These are phyloP conservation scores for Amauroascus niger DNA, from an alignment of 2,329 filamentous ascomycete genomes.

Conservation along the genomic window DNA sequence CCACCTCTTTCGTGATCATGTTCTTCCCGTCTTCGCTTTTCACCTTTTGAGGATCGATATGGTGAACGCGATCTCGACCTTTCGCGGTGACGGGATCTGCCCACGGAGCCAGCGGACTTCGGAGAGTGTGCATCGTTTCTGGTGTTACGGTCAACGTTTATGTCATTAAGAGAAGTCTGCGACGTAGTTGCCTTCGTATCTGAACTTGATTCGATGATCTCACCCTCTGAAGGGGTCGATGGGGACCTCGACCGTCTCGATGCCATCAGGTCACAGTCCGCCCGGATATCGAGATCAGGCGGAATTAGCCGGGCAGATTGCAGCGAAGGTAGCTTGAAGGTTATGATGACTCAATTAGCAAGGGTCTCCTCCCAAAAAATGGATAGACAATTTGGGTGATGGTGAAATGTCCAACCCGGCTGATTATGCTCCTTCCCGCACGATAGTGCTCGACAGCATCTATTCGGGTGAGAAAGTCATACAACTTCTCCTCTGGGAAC, in stretches of 20 bases:
- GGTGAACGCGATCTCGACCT: constrained; percentile 42
- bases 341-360: constrained; percentile 28
- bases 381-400: constrained; percentile 15
- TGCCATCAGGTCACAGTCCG: constrained; percentile 32
- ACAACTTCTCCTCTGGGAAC: background rate
- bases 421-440: constrained; percentile 16
- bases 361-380: constrained; percentile 15
- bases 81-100: constrained; percentile 52
- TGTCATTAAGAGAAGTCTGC: constrained; percentile 64
- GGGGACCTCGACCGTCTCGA: constrained; percentile 41
- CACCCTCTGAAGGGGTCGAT: constrained; percentile 73
- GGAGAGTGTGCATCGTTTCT: constrained; percentile 54
- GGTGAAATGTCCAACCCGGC: constrained; percentile 21
- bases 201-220: constrained; percentile 67
- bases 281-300: background rate
- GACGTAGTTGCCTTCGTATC: constrained; percentile 76
- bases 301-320: constrained; percentile 6
- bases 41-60: constrained; percentile 30
- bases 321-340: constrained; percentile 14
- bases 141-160: constrained; percentile 83
- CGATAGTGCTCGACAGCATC: background rate
- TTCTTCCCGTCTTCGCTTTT: constrained; percentile 36
- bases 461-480: constrained; percentile 1
- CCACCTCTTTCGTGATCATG: constrained; percentile 29
- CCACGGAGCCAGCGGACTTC: constrained; percentile 45